Evolutionary conservation across 129 eudicot species (phyloP).

Genomic region (Flaveria robusta): DNA sequence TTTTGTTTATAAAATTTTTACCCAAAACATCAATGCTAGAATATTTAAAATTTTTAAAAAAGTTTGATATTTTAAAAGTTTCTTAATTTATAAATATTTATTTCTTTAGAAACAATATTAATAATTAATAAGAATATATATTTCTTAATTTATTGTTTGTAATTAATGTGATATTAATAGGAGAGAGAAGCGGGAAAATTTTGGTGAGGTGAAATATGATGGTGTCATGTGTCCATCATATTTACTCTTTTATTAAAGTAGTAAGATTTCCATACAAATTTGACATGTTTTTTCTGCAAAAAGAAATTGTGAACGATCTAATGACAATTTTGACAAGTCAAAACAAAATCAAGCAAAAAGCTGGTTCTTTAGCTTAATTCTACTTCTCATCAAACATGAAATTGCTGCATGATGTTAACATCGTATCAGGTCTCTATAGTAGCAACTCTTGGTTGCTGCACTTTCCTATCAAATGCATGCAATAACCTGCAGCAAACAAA

Average conservation of each 20-base stretch:
- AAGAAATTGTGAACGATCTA: background rate
- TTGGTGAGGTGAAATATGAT: too few species aligned
- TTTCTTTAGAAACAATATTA: too few species aligned
- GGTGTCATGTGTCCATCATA: too few species aligned
- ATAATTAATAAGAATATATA: too few species aligned
- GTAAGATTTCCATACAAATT: background rate
- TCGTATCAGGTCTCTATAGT: background rate
- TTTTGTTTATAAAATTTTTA: too few species aligned
- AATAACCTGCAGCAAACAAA: conserved; percentile 16
- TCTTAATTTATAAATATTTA: background rate
- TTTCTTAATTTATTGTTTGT: too few species aligned
- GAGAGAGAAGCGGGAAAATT: too few species aligned
- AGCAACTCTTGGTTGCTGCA: background rate
- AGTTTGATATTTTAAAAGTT: background rate
- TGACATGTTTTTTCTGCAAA: background rate
- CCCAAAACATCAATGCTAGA: too few species aligned
- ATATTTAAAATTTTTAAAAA: too few species aligned
- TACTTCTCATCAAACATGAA: background rate
- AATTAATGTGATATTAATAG: too few species aligned
- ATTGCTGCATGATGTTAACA: conserved; percentile 14
- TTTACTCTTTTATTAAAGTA: too few species aligned
- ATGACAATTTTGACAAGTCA: background rate
- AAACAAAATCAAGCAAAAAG: background rate
- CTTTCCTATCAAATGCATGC: background rate
- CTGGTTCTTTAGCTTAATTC: background rate